Evolutionary conservation across 345 rosid species (phyloP).

Genomic region (Carallia brachiata): DNA sequence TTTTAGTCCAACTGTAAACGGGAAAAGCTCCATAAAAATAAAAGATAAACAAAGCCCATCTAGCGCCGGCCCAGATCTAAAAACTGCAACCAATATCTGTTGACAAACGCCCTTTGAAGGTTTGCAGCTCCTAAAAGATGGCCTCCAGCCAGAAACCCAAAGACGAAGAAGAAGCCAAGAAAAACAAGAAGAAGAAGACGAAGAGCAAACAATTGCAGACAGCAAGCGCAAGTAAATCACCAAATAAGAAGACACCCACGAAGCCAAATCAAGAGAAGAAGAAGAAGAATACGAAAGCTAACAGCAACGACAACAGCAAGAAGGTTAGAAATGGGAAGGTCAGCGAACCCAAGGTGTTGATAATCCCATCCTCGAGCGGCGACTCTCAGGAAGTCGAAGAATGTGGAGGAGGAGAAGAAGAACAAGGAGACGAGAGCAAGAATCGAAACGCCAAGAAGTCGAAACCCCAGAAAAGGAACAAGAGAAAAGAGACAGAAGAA

Average conservation of each 20-base stretch:
- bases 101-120: not conserved
- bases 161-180: conserved; percentile 6
- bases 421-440: too few relatives aligned
- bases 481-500: conserved; percentile 3
- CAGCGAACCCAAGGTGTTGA: not conserved
- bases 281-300: not conserved
- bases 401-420: too few relatives aligned
- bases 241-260: not conserved
- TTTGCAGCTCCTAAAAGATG: conserved; percentile 2
- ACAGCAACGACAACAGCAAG: not conserved
- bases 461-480: not conserved
- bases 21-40: too few relatives aligned
- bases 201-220: too few relatives aligned
- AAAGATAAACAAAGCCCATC: too few relatives aligned
- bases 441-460: too few relatives aligned
- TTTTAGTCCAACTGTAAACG: too few relatives aligned
- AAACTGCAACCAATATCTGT: too few relatives aligned
- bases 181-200: not conserved
- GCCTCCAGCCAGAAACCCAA: conserved; percentile 18
- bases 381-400: conserved; percentile 22
- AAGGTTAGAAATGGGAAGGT: not conserved
- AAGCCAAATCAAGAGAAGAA: not conserved
- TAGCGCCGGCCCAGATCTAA: too few relatives aligned
- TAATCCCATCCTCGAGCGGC: conserved; percentile 1
- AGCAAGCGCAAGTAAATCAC: too few relatives aligned